Evolutionary conservation across 2,329 filamentous ascomycete species (phyloP), one percentile per base, ranked within the genome.

Genomic region (Eutypella sp.): DNA sequence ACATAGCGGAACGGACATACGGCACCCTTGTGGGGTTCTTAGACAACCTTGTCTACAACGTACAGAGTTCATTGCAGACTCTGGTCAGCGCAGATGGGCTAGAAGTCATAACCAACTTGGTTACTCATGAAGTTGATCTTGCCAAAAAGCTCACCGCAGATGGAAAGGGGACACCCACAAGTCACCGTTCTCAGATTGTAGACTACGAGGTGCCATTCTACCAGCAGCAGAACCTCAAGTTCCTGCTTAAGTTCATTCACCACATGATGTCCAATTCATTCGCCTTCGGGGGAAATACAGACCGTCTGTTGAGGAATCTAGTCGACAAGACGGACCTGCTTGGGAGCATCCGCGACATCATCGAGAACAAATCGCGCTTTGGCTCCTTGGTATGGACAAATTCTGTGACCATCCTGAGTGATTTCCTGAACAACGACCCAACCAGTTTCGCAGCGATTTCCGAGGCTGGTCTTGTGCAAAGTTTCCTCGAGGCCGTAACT

Each of bases 361-460:
- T 96, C 52, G 82, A 85, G 52, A 86, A 95, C 57, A 84, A 87
- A 31, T 74, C 74, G 43, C 75, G 84, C 31, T 99, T 91, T 62
- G 93, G 93, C 11, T 93, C 92, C 2, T 85, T 93, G 48, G 89
- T 97, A 5, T 99, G 93, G 93, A 96, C 90, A 41, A 91, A 91
- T 63, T 87, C 90, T 6, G 89, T 96, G 50, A 91, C 85, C 45
- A 92, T 96, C 46, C 73, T 99, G 42, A 93, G 89, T 61, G 92
- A 89, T 57, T 99, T 99, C 66, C 95, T 99, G 58, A 95, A 99
- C 68, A 96, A 97, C 61, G 93, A 99, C 60, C 93, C 93, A 0
- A 99, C 93, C 1, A 99, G 93, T 65, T 99, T 96, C 64, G 86
- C 89, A 23, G 89, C 96, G 20, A 93, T 99, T 53, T 89, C 89